Evolutionary conservation across 768 basidiomycete genomes (phyloP).

Genomic region (Calocybe cyanea): DNA sequence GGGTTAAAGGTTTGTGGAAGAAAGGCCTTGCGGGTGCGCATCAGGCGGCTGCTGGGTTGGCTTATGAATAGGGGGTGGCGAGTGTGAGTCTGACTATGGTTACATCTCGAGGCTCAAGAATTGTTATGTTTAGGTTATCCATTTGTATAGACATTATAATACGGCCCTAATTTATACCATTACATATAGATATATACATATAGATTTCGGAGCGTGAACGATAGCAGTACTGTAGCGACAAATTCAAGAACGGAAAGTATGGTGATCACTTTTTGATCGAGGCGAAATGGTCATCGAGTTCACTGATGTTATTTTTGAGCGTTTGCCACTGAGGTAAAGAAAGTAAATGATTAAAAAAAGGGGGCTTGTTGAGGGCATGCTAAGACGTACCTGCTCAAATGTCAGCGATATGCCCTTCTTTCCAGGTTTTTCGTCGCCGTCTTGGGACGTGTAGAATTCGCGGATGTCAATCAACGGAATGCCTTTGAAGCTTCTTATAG

Average conservation of each 20-base stretch:
- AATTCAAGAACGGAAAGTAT: not conserved
- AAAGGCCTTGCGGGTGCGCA: slow-evolving; percentile 64
- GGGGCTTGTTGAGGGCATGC: not conserved
- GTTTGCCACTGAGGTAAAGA: slow-evolving; percentile 46
- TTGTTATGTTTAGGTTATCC: too few relatives aligned
- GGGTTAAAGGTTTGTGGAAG: slow-evolving; percentile 59
- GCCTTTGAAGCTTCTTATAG: slow-evolving; percentile 51
- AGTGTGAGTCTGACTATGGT: not conserved
- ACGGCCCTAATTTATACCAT: too few relatives aligned
- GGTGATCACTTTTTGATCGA: slow-evolving; percentile 23
- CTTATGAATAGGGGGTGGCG: slow-evolving; percentile 17
- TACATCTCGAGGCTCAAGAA: too few relatives aligned
- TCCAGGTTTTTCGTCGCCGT: slow-evolving; percentile 63
- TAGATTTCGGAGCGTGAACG: too few relatives aligned
- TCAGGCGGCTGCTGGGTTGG: slow-evolving; percentile 68
- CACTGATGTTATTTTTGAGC: slow-evolving; percentile 38
- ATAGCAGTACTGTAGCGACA: too few relatives aligned
- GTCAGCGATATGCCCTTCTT: slow-evolving; percentile 77
- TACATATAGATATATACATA: too few relatives aligned
- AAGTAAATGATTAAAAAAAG: not conserved
- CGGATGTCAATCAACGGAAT: slow-evolving; percentile 63
- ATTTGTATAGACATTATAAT: too few relatives aligned
- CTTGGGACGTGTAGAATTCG: slow-evolving; percentile 56
- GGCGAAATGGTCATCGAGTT: slow-evolving; percentile 53
- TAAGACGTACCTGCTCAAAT: slow-evolving; percentile 53